A percentile compares a stretch with the other conserved stretches of the same genome.
Conservation (phyloP, 257 asterid genomes). For the Echium plantagineum region DNA sequence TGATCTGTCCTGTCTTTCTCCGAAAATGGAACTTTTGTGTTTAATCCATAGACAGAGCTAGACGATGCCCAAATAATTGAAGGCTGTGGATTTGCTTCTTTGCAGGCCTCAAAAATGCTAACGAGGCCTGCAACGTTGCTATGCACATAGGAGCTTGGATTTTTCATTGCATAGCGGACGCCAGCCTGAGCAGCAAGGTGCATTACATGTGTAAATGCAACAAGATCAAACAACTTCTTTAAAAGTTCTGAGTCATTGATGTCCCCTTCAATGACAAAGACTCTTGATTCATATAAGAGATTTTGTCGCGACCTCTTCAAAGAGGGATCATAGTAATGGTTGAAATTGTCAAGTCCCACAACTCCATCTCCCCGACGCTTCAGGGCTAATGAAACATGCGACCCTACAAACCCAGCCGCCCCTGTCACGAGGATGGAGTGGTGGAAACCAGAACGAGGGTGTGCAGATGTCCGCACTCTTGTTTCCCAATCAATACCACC, state of each 20-base stretch:
- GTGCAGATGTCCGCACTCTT: slow-evolving; percentile 17
- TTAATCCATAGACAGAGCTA: slow-evolving; percentile 38
- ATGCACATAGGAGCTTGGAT: slow-evolving; percentile 30
- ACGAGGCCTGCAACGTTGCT: slow-evolving; percentile 40
- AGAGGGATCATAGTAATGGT: slow-evolving; percentile 29
- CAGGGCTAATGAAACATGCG: slow-evolving; percentile 31
- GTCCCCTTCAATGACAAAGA: slow-evolving; percentile 25
- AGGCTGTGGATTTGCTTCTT: slow-evolving; percentile 31
- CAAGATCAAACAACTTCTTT: slow-evolving; percentile 18
- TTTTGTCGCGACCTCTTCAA: slow-evolving; percentile 31
- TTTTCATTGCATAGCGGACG: slow-evolving; percentile 36
- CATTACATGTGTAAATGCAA: slow-evolving; percentile 30
- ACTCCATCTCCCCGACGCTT: slow-evolving; percentile 34
- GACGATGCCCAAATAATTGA: slow-evolving; percentile 37
- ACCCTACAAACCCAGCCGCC: slow-evolving; percentile 41
- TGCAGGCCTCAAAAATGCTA: slow-evolving; percentile 33
- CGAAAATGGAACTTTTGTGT: slow-evolving; percentile 25
- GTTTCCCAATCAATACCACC: slow-evolving; percentile 26
- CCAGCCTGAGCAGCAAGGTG: slow-evolving; percentile 44
- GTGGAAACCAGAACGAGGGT: slow-evolving; percentile 8
- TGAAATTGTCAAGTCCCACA: slow-evolving; percentile 35
- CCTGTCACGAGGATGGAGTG: slow-evolving; percentile 29
- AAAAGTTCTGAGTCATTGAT: slow-evolving; percentile 18
- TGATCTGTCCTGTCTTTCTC: slow-evolving; percentile 28
- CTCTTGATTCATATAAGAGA: slow-evolving; percentile 10